Base-by-base conservation (phyloP, 116 monocot genomes). In the Trichopus zeylanicus region DNA sequence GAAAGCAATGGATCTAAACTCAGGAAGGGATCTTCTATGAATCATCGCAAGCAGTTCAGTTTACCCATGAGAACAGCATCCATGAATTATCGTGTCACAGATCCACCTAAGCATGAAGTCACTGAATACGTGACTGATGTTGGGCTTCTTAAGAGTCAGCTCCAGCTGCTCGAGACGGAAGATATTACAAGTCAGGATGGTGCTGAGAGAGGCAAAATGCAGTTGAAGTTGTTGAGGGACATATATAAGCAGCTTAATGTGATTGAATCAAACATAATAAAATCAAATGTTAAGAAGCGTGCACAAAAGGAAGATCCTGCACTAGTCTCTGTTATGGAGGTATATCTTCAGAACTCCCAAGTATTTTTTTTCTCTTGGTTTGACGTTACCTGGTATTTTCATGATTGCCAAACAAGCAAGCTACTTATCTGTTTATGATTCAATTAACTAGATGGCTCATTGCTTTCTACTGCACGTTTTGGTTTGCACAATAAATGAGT, bases 271-370 rank as follows among this genome's bases (percentile, higher is more conserved):
- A 47, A 69, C 5, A 63, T 79, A 35, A 72, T 59, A 52, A 26
- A 29, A n/a, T 31, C 56, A 3, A 16, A 27, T 16, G 37, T 71
- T 10, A 72, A 47, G 46, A 68, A 72, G 29, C 55, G 1, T 31
- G 51, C 65, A 23, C 48, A 1, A 31, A 19, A 71, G 24, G 73
- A 73, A n/a, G 63, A 79, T 3, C 29, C 57, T 18, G 19, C 59
- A 38, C 25, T 75, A 7, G 73, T 56, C 11, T 84, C 75, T 29
- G 29, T 84, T 26, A 72, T 76, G 59, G 84, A 84, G 84, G 84
- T 84, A 76, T 3, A 5, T 29, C 2, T 35, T 59, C 18, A 25
- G 24, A 54, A 55, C n/a, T 57, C 18, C 47, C 21, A 42, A 42
- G 13, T 8, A 7, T 7, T 5, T 27, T 0, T 55, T 5, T 21